Conservation (phyloP, 768 basidiomycete genomes). For the Boletellus ananas region DNA sequence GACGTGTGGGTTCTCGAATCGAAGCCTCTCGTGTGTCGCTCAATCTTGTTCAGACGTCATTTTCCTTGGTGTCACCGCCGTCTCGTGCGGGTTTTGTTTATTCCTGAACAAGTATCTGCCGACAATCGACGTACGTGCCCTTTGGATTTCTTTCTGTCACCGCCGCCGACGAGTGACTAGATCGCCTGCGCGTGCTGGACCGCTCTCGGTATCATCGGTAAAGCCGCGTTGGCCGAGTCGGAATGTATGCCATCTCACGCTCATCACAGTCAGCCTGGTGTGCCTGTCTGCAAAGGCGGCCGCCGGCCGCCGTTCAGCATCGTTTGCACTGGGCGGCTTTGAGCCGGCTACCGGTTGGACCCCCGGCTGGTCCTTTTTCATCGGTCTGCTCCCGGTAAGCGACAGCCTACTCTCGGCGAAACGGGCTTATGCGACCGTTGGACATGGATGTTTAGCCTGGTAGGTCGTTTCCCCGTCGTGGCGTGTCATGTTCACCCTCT, state of each 20-base stretch:
- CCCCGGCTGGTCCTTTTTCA: conserved; percentile 66
- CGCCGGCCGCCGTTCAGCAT: conserved; percentile 48
- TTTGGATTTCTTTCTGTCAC: neutral
- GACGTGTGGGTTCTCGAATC: conserved; percentile 40
- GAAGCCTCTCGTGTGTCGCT: neutral
- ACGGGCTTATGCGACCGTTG: neutral
- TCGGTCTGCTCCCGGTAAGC: conserved; percentile 55
- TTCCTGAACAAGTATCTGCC: conserved; percentile 53
- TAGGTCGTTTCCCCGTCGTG: conserved; percentile 4
- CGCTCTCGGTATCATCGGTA: conserved; percentile 51
- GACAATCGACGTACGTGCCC: conserved; percentile 42
- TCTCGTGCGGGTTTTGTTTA: conserved; percentile 49
- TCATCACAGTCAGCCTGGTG: conserved; percentile 49
- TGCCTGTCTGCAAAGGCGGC: conserved; percentile 56
- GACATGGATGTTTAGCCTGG: conserved; percentile 24
- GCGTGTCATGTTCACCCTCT: neutral
- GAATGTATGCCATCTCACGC: conserved; percentile 10
- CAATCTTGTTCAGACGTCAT: conserved; percentile 41
- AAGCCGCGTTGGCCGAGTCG: neutral
- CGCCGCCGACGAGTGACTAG: conserved; percentile 29
- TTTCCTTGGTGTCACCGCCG: conserved; percentile 49
- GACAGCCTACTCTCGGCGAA: neutral
- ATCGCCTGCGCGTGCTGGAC: conserved; percentile 63
- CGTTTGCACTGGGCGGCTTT: conserved; percentile 56
- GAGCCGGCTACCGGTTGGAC: conserved; percentile 67